These are phyloP conservation scores for Annulohypoxylon nitens DNA, from an alignment of 495 filamentous ascomycete genomes.

Conservation along the genomic window DNA sequence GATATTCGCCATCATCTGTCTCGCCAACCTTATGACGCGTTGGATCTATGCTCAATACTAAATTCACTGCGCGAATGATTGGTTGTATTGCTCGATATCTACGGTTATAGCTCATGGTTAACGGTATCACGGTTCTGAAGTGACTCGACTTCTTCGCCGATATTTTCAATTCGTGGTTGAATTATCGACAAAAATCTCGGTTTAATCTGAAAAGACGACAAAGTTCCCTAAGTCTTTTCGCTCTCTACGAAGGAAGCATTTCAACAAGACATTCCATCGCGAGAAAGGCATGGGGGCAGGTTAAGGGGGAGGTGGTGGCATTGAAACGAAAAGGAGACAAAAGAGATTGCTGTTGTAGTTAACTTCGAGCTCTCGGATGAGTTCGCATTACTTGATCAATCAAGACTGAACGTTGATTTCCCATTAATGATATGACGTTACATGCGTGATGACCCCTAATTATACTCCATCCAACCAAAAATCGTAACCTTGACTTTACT, in stretches of 20 bases:
- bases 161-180: background rate
- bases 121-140: background rate
- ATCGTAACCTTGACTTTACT: slow-evolving; percentile 17
- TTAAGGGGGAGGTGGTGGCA: background rate
- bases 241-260: background rate
- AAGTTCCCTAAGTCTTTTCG: background rate
- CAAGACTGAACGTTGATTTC: background rate
- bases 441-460: slow-evolving; percentile 25
- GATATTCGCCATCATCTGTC: background rate
- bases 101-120: background rate
- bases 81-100: background rate
- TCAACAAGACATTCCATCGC: background rate
- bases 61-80: background rate
- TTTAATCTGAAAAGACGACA: background rate
- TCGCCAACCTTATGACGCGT: background rate
- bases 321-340: background rate
- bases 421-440: slow-evolving; percentile 28
- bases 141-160: background rate
- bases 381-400: slow-evolving; percentile 3
- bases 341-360: background rate
- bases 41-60: background rate
- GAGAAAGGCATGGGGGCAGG: background rate
- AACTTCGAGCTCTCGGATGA: background rate
- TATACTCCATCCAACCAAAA: slow-evolving; percentile 30
- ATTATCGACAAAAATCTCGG: background rate